Evolutionary conservation across 352 stramenopile species (phyloP), one percentile per base, ranked within the genome.

Genomic region (Pythium biforme): DNA sequence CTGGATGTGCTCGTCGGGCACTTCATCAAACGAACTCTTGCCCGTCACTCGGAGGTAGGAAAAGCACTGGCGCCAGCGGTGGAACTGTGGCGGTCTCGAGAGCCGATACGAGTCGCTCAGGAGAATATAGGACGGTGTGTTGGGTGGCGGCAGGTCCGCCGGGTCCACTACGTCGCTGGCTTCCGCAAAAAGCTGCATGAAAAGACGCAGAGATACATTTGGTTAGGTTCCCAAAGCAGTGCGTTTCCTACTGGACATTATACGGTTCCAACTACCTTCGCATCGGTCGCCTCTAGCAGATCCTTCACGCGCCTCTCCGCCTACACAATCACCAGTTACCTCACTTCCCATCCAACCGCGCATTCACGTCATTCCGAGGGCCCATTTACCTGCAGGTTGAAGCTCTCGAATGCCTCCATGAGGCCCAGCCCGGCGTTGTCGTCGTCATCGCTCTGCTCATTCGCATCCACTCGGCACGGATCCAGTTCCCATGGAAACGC

Each of bases 371-470:
- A 2, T 9, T 10, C n/a, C 8, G 19, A 27, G 52, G 0, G 19
- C 53, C 23, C 11, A 19, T 41, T 29, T 26, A 85, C 79, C 55
- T 69, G 68, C n/a, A 70, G 63, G 59, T 79, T 75, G 67, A 88
- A 88, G 59, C 74, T 70, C 59, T 73, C 68, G 52, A 88, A 88
- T 10, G 76, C 73, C 29, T 84, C 73, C 9, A 81, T 66, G 39
- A 88, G 53, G 19, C 63, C 50, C 26, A 59, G 45, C 4, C 33
- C 43, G 23, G 1, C 50, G 12, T 62, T 34, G 5, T 56, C 45
- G 19, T 31, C 49, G 1, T 52, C 34, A 15, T 59, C 51, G 26
- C n/a, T 23, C 1, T 41, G 22, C 6, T 46, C 58, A 11, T 8
- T 14, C 7, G 19, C 29, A 12, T 31, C 15, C 11, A 26, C 23